phyloP scores from a whole-genome alignment of 768 basidiomycete genomes.

The Rhizopogon sp. region DNA sequence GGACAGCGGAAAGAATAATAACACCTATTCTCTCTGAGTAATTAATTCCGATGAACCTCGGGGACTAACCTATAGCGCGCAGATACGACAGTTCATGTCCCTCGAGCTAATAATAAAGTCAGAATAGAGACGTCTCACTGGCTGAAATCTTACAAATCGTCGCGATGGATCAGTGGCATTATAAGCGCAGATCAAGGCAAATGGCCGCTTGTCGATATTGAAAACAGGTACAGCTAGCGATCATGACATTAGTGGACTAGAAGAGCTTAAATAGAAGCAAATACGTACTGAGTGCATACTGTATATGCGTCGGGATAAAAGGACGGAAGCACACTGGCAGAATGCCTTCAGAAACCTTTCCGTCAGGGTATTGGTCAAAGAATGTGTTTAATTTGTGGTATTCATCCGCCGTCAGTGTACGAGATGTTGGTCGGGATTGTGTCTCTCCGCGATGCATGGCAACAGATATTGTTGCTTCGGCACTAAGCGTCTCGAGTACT shows the following conservation, averaged over 20 bases:
- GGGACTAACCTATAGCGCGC: conserved; percentile 69
- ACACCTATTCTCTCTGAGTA: conserved; percentile 46
- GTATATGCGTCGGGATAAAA: conserved; percentile 74
- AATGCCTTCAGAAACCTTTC: conserved; percentile 82
- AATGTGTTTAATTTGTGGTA: conserved; percentile 73
- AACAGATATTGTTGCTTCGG: conserved; percentile 61
- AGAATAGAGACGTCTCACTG: conserved; percentile 3
- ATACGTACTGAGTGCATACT: conserved; percentile 80
- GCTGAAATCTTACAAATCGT: conserved; percentile 57
- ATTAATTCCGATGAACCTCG: not conserved
- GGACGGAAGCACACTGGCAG: conserved; percentile 79
- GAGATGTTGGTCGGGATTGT: conserved; percentile 43
- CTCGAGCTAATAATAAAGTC: conserved; percentile 54
- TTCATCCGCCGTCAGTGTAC: conserved; percentile 62
- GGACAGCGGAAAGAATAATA: conserved; percentile 87
- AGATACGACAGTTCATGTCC: conserved; percentile 89
- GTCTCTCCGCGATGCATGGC: conserved; percentile 68
- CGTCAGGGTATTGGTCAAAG: conserved; percentile 76
- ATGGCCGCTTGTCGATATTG: conserved; percentile 89
- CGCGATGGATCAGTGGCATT: conserved; percentile 78
- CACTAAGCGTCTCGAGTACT: conserved; percentile 63
- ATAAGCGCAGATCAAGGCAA: conserved; percentile 87
- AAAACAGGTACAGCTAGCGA: conserved; percentile 76
- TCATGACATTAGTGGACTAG: conserved; percentile 5
- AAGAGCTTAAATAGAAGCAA: not conserved